These are phyloP conservation scores for Rhodotorula sp. DNA, from an alignment of 1,284 basidiomycete species.

Conservation along the genomic window DNA sequence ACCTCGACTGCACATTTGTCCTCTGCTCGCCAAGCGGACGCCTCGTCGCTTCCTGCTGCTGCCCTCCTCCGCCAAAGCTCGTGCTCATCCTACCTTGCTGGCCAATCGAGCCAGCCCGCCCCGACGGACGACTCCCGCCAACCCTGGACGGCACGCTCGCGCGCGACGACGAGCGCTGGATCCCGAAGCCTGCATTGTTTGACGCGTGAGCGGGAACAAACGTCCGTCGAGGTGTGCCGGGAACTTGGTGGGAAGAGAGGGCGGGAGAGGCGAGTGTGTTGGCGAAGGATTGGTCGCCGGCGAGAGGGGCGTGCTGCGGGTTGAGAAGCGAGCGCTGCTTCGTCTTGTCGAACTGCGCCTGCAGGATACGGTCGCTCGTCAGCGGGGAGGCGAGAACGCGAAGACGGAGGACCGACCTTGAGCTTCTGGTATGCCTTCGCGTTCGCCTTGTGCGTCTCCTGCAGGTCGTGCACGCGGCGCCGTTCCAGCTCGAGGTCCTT, in stretches of 20 bases:
- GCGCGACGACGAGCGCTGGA: background rate
- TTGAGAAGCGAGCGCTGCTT: conserved; percentile 71
- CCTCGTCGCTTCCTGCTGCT: no score
- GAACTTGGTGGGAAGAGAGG: no score
- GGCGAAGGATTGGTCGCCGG: background rate
- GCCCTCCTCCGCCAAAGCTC: no score
- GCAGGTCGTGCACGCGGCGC: conserved; percentile 66
- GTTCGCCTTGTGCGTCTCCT: conserved; percentile 68
- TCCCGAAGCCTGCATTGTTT: background rate
- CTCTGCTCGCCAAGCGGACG: background rate
- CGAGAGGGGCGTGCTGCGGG: conserved; percentile 30
- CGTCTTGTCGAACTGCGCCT: conserved; percentile 70
- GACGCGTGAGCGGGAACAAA: background rate
- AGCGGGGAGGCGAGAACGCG: background rate
- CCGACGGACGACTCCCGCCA: no score
- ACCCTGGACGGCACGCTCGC: no score
- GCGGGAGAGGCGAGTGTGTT: background rate
- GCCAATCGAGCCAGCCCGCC: no score
- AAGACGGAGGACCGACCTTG: conserved; percentile 56
- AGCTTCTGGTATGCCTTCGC: conserved; percentile 83
- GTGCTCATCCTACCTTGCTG: no score
- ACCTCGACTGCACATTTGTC: background rate
- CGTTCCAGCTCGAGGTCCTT: conserved; percentile 74
- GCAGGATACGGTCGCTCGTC: background rate
- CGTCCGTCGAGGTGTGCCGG: background rate